Conservation (phyloP, 352 stramenopile species). For the Nothophytophthora sp. region DNA sequence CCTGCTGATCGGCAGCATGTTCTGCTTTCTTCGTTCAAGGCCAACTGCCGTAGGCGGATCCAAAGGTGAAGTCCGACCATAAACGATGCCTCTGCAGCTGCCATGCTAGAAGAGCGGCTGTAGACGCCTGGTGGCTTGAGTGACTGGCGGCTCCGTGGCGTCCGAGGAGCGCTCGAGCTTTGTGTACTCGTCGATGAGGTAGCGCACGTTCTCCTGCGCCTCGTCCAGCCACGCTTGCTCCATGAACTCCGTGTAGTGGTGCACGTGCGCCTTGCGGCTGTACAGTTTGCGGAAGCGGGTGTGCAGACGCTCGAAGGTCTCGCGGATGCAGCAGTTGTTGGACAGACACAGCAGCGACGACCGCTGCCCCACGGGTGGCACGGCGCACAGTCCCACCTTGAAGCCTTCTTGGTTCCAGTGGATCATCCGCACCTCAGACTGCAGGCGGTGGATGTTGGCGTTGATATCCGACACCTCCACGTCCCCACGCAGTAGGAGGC, state of each 20-base stretch:
- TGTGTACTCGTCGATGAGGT: conserved; percentile 65
- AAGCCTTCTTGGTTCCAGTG: conserved; percentile 92
- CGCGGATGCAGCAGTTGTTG: conserved; percentile 89
- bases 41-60: too few species aligned
- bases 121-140: conserved; percentile 25
- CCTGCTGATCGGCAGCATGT: too few species aligned
- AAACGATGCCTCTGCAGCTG: too few species aligned
- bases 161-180: conserved; percentile 50
- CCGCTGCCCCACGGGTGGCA: conserved; percentile 56
- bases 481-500: conserved; percentile 80
- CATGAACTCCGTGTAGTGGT: conserved; percentile 91
- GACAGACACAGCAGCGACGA: conserved; percentile 80
- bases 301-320: conserved; percentile 80
- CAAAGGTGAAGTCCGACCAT: too few species aligned
- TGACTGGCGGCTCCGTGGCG: conserved; percentile 7
- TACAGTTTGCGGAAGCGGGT: conserved; percentile 84
- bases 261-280: conserved; percentile 72
- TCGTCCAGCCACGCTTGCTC: conserved; percentile 49
- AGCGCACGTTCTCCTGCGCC: conserved; percentile 62
- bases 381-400: conserved; percentile 81
- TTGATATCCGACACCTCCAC: conserved; percentile 90
- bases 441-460: conserved; percentile 82
- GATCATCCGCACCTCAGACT: conserved; percentile 85
- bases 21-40: too few species aligned
- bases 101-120: conserved; percentile 35